Percentiles rank a stretch among this genome's conserved stretches.
Evolutionary conservation across 345 rosid species (phyloP).

Genomic region (Gossypium herbaceum): DNA sequence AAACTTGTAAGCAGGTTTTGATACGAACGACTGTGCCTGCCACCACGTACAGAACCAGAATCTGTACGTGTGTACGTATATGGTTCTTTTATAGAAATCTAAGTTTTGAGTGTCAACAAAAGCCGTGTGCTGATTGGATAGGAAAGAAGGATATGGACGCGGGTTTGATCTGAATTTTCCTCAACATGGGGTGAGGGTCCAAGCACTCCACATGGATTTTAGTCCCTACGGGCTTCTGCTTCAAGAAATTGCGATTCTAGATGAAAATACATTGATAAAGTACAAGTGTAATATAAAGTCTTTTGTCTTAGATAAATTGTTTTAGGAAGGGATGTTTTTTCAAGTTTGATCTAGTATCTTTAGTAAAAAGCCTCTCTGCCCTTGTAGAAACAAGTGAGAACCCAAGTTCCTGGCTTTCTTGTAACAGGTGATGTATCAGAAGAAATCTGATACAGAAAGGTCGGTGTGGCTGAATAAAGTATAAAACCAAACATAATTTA

Average conservation of each 20-base stretch:
- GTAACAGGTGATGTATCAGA: neutral
- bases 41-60: neutral
- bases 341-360: slow-evolving; percentile 4
- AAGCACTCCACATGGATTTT: slow-evolving; percentile 15
- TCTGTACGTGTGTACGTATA: neutral
- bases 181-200: slow-evolving; percentile 16
- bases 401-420: too few species aligned
- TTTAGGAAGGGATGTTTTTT: neutral
- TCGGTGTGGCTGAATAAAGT: neutral
- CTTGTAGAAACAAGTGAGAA: too few species aligned
- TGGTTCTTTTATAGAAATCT: neutral
- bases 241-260: slow-evolving; percentile 6
- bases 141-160: slow-evolving; percentile 23
- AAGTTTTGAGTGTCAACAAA: slow-evolving; percentile 4
- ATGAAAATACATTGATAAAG: neutral
- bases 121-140: slow-evolving; percentile 30
- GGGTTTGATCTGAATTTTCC: slow-evolving; percentile 31
- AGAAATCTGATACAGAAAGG: neutral
- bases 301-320: neutral
- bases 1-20: neutral
- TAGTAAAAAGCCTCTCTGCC: neutral
- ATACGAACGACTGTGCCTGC: neutral
- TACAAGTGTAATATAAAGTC: neutral
- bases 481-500: neutral
- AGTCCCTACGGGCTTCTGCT: neutral